These are phyloP conservation scores for Neonectria punicea DNA, from an alignment of 2,329 filamentous ascomycete genomes.

Conservation along the genomic window DNA sequence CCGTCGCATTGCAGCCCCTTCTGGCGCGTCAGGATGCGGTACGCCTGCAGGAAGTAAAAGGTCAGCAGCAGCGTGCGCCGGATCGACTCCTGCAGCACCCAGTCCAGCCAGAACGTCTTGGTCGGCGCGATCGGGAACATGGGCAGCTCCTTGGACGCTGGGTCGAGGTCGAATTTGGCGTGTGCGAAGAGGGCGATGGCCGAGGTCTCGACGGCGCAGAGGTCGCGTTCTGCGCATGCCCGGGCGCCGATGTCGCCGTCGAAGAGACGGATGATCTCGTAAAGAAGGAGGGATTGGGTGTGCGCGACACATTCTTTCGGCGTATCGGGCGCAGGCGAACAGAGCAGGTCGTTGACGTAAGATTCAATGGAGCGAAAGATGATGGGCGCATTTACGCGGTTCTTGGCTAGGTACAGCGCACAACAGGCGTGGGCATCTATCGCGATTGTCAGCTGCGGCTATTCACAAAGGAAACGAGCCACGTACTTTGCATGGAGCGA, in stretches of 20 bases:
- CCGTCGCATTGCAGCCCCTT: conserved; percentile 43
- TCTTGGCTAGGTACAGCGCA: conserved; percentile 63
- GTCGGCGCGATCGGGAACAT: conserved; percentile 53
- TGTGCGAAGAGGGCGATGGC: conserved; percentile 47
- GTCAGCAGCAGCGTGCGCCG: conserved; percentile 62
- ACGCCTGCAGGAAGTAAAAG: conserved; percentile 56
- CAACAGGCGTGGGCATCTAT: conserved; percentile 64
- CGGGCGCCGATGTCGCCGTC: conserved; percentile 59
- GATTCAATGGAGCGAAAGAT: conserved; percentile 61
- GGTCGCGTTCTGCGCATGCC: conserved; percentile 50
- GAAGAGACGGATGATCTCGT: conserved; percentile 61
- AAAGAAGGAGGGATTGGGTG: conserved; percentile 60
- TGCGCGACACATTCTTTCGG: conserved; percentile 51
- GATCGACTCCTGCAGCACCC: conserved; percentile 64
- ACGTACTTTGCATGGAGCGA: conserved; percentile 58
- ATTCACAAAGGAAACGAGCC: neutral
- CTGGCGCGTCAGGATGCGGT: conserved; percentile 48
- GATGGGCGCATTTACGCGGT: conserved; percentile 56
- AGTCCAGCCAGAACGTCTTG: conserved; percentile 60
- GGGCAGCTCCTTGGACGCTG: conserved; percentile 35
- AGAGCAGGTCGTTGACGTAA: conserved; percentile 56
- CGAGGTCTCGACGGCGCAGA: conserved; percentile 47
- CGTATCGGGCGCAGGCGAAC: conserved; percentile 44
- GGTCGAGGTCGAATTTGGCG: conserved; percentile 45
- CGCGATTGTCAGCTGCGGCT: conserved; percentile 8